Percentiles rank a stretch among this genome's conserved stretches.
Evolutionary conservation across 352 stramenopile species (phyloP).

Genomic region (Peronospora belbahrii): DNA sequence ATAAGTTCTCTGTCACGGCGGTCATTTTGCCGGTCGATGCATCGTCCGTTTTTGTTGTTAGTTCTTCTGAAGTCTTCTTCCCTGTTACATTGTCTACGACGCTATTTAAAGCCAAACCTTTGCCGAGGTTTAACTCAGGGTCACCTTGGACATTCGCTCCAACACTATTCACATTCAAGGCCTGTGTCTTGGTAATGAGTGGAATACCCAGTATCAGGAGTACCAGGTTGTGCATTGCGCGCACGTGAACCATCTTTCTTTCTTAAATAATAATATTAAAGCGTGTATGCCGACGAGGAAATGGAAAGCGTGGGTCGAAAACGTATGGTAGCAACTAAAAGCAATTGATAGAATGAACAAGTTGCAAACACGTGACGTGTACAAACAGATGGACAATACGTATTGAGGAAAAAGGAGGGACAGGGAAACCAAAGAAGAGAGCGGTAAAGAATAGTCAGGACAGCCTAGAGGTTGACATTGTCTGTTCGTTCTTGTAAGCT

Average conservation of each 20-base stretch:
- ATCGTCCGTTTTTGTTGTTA: no score
- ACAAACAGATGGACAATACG: slow-evolving; percentile 9
- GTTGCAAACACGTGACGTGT: slow-evolving; percentile 1
- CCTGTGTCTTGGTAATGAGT: slow-evolving; percentile 13
- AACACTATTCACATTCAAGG: slow-evolving; percentile 1
- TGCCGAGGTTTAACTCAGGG: slow-evolving; percentile 7
- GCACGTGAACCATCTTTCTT: slow-evolving; percentile 20
- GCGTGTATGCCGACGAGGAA: no score
- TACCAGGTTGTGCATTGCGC: slow-evolving; percentile 11
- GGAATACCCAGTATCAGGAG: slow-evolving; percentile 15
- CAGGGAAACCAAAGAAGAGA: background rate
- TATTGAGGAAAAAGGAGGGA: slow-evolving; percentile 2
- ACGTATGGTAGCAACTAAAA: slow-evolving; percentile 21
- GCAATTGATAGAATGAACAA: slow-evolving; percentile 23
- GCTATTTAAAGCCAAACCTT: background rate
- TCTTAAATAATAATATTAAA: background rate
- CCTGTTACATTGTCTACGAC: background rate
- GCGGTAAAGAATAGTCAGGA: slow-evolving; percentile 5
- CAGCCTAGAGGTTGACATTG: slow-evolving; percentile 1
- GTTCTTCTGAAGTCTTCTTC: background rate
- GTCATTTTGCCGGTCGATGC: no score
- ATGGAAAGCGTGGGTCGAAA: slow-evolving; percentile 16
- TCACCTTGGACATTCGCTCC: slow-evolving; percentile 2
- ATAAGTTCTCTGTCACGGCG: no score
- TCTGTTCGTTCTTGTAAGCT: slow-evolving; percentile 9